Conservation (phyloP, 23 red algal genomes). For the Porphyridium purpureum region DNA sequence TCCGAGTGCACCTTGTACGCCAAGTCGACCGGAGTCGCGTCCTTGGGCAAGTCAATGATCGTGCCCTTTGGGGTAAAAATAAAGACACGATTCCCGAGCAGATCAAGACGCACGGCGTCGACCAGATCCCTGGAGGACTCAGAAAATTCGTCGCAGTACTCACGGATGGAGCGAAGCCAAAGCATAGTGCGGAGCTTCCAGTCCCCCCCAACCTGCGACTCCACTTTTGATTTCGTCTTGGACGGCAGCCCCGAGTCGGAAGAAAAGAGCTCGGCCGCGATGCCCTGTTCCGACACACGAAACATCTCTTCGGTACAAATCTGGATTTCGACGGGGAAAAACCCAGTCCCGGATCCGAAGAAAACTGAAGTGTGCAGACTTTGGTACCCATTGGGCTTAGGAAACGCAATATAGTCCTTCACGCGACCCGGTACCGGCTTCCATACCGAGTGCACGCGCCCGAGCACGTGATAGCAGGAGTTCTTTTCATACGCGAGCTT, state of each 20-base stretch:
- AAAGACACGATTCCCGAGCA: slow-evolving; percentile 91
- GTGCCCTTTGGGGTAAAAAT: slow-evolving; percentile 68
- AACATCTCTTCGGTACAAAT: slow-evolving; percentile 88
- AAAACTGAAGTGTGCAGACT: slow-evolving; percentile 88
- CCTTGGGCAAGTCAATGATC: slow-evolving; percentile 84
- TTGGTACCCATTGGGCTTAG: slow-evolving; percentile 97
- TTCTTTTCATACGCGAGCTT: slow-evolving; percentile 31
- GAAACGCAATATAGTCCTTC: slow-evolving; percentile 99
- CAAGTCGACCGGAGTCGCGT: slow-evolving; percentile 74
- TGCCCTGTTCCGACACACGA: slow-evolving; percentile 79
- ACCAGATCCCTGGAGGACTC: slow-evolving; percentile 70
- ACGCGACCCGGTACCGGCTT: slow-evolving; percentile 74
- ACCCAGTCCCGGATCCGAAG: slow-evolving; percentile 23
- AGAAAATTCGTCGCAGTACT: slow-evolving; percentile 81
- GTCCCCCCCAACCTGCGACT: slow-evolving; percentile 7
- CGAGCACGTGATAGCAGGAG: slow-evolving; percentile 87
- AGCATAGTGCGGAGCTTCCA: slow-evolving; percentile 49
- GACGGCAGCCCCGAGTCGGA: background rate
- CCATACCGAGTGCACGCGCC: slow-evolving; percentile 74
- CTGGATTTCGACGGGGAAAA: slow-evolving; percentile 78
- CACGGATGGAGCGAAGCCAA: slow-evolving; percentile 74
- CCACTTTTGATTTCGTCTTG: slow-evolving; percentile 4
- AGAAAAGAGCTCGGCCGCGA: slow-evolving; percentile 58
- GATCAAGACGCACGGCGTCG: slow-evolving; percentile 63
- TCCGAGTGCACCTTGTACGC: slow-evolving; percentile 83